phyloP scores from a whole-genome alignment of 768 basidiomycete genomes.

The Chiua virens region DNA sequence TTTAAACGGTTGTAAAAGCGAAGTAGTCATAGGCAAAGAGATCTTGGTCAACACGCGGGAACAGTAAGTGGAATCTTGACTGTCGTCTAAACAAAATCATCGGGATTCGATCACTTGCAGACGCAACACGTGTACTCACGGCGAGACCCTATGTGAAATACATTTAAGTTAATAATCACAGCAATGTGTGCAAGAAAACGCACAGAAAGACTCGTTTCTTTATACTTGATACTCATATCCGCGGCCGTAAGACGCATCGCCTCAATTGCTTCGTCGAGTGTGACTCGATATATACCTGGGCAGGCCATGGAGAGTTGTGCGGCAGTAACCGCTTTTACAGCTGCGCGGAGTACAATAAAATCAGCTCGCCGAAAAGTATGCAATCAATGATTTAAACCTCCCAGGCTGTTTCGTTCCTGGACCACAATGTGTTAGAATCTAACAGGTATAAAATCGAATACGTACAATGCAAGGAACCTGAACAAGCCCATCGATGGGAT shows the following conservation, averaged over 20 bases:
- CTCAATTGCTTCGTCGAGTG: slow-evolving; percentile 92
- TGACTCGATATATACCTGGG: slow-evolving; percentile 82
- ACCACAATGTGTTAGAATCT: slow-evolving; percentile 1
- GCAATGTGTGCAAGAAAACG: slow-evolving; percentile 23
- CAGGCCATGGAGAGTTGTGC: slow-evolving; percentile 95
- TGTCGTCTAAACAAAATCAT: slow-evolving; percentile 45
- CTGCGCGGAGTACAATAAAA: slow-evolving; percentile 36
- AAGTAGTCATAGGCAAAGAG: too few species aligned
- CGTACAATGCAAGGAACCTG: slow-evolving; percentile 93
- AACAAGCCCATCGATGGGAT: slow-evolving; percentile 90
- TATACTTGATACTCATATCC: slow-evolving; percentile 96
- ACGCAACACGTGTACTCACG: slow-evolving; percentile 35
- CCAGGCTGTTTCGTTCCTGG: slow-evolving; percentile 82
- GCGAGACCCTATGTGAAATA: slow-evolving; percentile 50
- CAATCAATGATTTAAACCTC: slow-evolving; percentile 47
- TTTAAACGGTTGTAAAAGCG: background rate
- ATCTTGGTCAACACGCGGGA: slow-evolving; percentile 64
- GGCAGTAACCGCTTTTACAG: slow-evolving; percentile 91
- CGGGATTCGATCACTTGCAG: slow-evolving; percentile 7
- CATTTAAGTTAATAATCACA: background rate
- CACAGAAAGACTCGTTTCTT: slow-evolving; percentile 92
- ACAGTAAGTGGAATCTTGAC: slow-evolving; percentile 85
- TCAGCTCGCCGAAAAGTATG: slow-evolving; percentile 2
- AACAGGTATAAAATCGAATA: background rate
- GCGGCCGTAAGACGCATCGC: slow-evolving; percentile 90